A percentile compares a stretch with the other conserved stretches of the same genome.
These are phyloP conservation scores for Monilinia fructicola DNA, from an alignment of 2,329 filamentous ascomycete genomes.

Conservation along the genomic window DNA sequence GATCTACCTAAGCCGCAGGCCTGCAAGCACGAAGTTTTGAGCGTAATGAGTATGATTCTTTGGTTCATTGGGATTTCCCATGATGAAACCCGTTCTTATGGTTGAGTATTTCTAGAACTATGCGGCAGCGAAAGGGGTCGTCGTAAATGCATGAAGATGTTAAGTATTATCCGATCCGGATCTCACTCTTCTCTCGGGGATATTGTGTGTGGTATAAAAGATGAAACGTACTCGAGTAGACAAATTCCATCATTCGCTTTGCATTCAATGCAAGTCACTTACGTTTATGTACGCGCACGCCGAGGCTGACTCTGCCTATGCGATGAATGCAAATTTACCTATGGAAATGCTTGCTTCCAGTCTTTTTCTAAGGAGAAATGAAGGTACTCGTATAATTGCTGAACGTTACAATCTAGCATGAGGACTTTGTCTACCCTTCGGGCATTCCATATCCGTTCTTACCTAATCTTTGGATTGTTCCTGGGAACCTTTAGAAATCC, in stretches of 20 bases:
- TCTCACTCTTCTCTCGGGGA: too few species aligned
- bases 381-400: not conserved
- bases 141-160: too few species aligned
- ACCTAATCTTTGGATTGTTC: not conserved
- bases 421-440: not conserved
- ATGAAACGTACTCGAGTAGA: not conserved
- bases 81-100: too few species aligned
- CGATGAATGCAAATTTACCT: not conserved
- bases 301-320: too few species aligned
- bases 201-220: too few species aligned
- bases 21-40: too few species aligned
- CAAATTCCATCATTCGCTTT: not conserved
- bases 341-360: not conserved
- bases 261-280: not conserved
- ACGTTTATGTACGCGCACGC: not conserved
- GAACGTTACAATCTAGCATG: not conserved
- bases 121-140: too few species aligned
- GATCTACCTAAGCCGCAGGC: too few species aligned
- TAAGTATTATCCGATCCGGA: too few species aligned
- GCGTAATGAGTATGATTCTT: too few species aligned
- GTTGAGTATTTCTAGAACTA: too few species aligned
- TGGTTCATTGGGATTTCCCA: too few species aligned
- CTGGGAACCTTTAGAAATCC: not conserved
- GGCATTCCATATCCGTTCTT: not conserved
- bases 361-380: not conserved